phyloP scores from a whole-genome alignment of 139 green algal species.

The Haematococcus lacustris region DNA sequence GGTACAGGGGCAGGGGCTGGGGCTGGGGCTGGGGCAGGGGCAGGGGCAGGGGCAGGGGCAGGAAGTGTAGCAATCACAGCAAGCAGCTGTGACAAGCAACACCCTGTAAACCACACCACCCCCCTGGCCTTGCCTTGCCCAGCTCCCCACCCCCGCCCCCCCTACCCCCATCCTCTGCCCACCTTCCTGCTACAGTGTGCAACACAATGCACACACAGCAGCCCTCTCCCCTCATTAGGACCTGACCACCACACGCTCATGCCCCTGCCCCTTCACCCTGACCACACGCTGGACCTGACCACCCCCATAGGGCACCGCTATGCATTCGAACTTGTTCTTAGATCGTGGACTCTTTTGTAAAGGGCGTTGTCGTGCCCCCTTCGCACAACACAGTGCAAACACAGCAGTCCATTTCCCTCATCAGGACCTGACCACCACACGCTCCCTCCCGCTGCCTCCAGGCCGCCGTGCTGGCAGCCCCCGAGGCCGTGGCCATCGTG shows the following conservation, averaged over 20 bases:
- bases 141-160: too few relatives aligned
- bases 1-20: constrained; percentile 12
- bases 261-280: neutral
- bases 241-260: neutral
- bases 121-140: neutral
- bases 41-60: neutral
- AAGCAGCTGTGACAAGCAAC: neutral
- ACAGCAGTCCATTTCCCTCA: neutral
- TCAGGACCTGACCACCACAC: neutral
- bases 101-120: neutral
- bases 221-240: neutral
- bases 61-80: neutral
- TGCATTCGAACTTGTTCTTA: too few relatives aligned
- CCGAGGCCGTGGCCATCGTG: constrained; percentile 32
- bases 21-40: neutral
- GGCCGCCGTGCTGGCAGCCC: constrained; percentile 56
- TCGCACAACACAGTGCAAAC: too few relatives aligned
- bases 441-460: neutral
- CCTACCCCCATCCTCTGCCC: too few relatives aligned
- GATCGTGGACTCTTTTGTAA: too few relatives aligned
- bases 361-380: too few relatives aligned
- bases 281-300: too few relatives aligned
- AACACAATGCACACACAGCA: too few relatives aligned
- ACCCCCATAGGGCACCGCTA: too few relatives aligned
- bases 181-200: too few relatives aligned